Percentiles rank a stretch among this genome's conserved stretches.
Evolutionary conservation across 2,329 filamentous ascomycete genomes (phyloP).

Genomic region (Fusarium guadeloupense): DNA sequence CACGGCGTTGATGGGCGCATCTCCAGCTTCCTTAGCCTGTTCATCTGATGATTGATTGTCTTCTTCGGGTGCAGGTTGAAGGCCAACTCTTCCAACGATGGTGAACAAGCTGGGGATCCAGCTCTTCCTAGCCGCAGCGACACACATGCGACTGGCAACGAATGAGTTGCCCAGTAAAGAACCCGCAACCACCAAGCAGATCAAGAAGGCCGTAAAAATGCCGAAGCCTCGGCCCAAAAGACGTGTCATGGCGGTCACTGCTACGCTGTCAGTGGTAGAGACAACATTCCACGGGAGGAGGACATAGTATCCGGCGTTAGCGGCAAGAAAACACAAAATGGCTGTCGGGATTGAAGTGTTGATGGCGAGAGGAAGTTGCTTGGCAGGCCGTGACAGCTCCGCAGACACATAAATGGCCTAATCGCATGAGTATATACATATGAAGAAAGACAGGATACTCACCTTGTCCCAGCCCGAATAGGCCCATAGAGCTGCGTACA

Average conservation of each 20-base stretch:
- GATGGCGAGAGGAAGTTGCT: slow-evolving; percentile 68
- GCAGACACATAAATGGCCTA: slow-evolving; percentile 65
- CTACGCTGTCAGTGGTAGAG: slow-evolving; percentile 68
- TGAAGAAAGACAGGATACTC: slow-evolving; percentile 19
- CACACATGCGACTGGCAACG: slow-evolving; percentile 67
- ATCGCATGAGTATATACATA: fast-evolving
- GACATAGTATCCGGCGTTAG: slow-evolving; percentile 71
- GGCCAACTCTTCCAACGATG: slow-evolving; percentile 56
- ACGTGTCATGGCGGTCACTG: slow-evolving; percentile 66
- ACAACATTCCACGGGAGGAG: slow-evolving; percentile 68
- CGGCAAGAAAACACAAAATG: slow-evolving; percentile 65
- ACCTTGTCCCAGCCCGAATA: slow-evolving; percentile 75
- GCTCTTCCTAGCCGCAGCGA: slow-evolving; percentile 63
- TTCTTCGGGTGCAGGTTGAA: slow-evolving; percentile 18
- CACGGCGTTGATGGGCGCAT: slow-evolving; percentile 65
- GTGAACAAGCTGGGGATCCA: slow-evolving; percentile 61
- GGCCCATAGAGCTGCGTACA: slow-evolving; percentile 71
- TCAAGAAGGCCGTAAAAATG: slow-evolving; percentile 62
- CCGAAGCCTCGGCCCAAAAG: slow-evolving; percentile 65
- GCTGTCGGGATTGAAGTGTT: slow-evolving; percentile 69
- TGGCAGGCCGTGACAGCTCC: slow-evolving; percentile 60
- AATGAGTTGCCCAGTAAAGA: slow-evolving; percentile 71
- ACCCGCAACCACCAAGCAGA: slow-evolving; percentile 69
- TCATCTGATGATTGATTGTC: not conserved
- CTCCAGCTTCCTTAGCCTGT: slow-evolving; percentile 45